Evolutionary conservation across 805 yeast species (phyloP).

Genomic region (Candida suzukii): DNA sequence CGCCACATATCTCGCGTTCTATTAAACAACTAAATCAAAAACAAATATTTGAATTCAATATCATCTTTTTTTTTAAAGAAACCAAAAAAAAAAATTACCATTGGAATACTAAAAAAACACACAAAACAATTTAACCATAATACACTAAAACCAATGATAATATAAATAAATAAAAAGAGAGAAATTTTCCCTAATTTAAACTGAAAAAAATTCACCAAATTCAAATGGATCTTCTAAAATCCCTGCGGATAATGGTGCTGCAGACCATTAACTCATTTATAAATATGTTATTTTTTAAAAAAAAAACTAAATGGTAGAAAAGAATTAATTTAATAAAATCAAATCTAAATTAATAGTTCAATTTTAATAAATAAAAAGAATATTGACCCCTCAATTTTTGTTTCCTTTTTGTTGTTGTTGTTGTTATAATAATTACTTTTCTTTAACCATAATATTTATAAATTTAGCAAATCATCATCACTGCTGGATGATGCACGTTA

Average conservation of each 20-base stretch:
- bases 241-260: conserved; percentile 32
- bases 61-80: no score
- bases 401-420: no score
- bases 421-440: background rate
- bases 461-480: conserved; percentile 16
- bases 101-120: no score
- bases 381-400: conserved; percentile 11
- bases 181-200: background rate
- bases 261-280: conserved; percentile 20
- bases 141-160: conserved; percentile 5
- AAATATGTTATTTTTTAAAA: background rate
- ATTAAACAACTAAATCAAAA: no score
- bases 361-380: conserved; percentile 3
- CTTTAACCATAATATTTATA: background rate
- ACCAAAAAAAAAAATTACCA: no score
- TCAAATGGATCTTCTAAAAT: conserved; percentile 20
- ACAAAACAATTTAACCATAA: background rate
- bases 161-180: background rate
- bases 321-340: background rate
- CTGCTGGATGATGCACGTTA: conserved; percentile 36
- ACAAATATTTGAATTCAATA: no score
- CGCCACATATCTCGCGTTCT: no score
- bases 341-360: conserved; percentile 1
- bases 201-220: conserved; percentile 21
- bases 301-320: background rate